These are phyloP conservation scores for Phytophthora fragariaefolia DNA, from an alignment of 352 stramenopile genomes.

Conservation along the genomic window DNA sequence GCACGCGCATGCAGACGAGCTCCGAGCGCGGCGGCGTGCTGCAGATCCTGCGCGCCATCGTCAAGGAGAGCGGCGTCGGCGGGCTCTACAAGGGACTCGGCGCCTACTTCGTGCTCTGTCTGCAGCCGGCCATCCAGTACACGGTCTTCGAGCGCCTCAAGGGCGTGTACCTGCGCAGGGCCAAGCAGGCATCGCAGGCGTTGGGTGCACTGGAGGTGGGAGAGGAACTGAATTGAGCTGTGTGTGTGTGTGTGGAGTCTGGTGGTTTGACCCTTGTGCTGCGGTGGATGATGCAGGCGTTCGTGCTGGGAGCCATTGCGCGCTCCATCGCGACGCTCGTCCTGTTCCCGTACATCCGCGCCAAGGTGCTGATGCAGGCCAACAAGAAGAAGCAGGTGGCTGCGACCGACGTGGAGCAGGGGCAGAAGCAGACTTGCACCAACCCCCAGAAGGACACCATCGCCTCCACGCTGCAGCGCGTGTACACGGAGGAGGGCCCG, in stretches of 20 bases:
- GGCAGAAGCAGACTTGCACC: slow-evolving; percentile 8
- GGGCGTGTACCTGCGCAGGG: slow-evolving; percentile 67
- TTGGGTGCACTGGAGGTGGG: slow-evolving; percentile 75
- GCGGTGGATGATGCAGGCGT: slow-evolving; percentile 60
- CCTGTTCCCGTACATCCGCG: slow-evolving; percentile 97
- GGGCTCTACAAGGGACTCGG: slow-evolving; percentile 90
- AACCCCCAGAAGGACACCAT: slow-evolving; percentile 81
- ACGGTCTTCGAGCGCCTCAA: slow-evolving; percentile 95
- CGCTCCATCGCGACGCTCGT: slow-evolving; percentile 94
- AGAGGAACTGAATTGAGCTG: background rate
- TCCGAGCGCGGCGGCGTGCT: slow-evolving; percentile 53
- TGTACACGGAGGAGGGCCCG: slow-evolving; percentile 88
- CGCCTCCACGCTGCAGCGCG: slow-evolving; percentile 69
- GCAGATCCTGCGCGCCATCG: slow-evolving; percentile 67
- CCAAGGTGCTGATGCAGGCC: slow-evolving; percentile 95
- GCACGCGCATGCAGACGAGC: slow-evolving; percentile 85
- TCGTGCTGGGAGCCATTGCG: slow-evolving; percentile 94
- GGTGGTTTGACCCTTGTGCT: slow-evolving; percentile 6
- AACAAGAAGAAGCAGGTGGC: slow-evolving; percentile 76
- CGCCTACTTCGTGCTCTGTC: slow-evolving; percentile 95
- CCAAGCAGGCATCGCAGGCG: slow-evolving; percentile 60
- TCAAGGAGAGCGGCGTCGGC: slow-evolving; percentile 60
- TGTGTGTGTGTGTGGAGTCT: background rate
- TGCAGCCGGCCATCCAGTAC: slow-evolving; percentile 98
- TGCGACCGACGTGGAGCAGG: slow-evolving; percentile 17